Conservation (phyloP, 2,329 filamentous ascomycete genomes). For the Verticillium dahliae region DNA sequence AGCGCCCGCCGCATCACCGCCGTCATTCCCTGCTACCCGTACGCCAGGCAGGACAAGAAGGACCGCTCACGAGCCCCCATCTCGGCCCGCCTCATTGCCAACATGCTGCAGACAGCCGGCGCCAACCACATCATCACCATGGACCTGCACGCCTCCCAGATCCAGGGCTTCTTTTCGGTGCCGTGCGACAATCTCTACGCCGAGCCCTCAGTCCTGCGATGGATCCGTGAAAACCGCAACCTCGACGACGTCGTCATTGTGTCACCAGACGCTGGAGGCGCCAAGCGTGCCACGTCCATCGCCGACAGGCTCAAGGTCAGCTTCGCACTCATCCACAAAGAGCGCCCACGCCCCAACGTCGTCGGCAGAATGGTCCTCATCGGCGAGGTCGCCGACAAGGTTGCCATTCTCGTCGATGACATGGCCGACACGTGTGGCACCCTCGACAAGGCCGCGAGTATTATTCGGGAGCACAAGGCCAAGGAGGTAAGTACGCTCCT, state of each 20-base stretch:
- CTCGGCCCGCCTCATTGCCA: constrained; percentile 81
- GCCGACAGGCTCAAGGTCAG: constrained; percentile 76
- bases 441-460: constrained; percentile 76
- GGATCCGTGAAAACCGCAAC: constrained; percentile 73
- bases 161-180: constrained; percentile 81
- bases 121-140: constrained; percentile 69
- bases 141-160: constrained; percentile 82
- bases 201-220: constrained; percentile 76
- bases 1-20: constrained; percentile 75
- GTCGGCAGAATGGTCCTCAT: constrained; percentile 92
- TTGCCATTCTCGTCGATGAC: constrained; percentile 93
- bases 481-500: constrained; percentile 56
- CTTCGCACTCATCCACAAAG: constrained; percentile 87
- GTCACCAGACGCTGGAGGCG: constrained; percentile 79
- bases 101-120: constrained; percentile 84
- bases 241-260: constrained; percentile 74
- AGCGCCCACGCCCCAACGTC: constrained; percentile 78
- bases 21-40: constrained; percentile 85
- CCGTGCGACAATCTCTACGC: constrained; percentile 68
- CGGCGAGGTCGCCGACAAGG: constrained; percentile 83
- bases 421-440: constrained; percentile 97
- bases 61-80: constrained; percentile 79
- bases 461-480: constrained; percentile 80
- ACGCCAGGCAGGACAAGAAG: constrained; percentile 89
- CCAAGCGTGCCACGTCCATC: constrained; percentile 80